A percentile compares a stretch with the other conserved stretches of the same genome.
Evolutionary conservation across 805 yeast genomes (phyloP).

Genomic region (Spathaspora arborariae): DNA sequence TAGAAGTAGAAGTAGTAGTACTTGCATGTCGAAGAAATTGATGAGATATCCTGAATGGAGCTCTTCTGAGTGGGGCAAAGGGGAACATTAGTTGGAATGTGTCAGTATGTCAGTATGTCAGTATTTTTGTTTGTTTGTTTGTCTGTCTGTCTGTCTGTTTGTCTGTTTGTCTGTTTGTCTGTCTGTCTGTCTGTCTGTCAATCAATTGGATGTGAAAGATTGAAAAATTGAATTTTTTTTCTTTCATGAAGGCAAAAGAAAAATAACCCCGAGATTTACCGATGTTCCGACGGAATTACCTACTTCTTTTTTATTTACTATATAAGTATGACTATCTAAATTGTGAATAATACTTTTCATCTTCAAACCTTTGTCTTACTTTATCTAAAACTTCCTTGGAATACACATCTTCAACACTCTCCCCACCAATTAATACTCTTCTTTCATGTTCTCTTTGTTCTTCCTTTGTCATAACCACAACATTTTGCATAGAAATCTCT

Average conservation of each 20-base stretch:
- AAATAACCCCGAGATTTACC: too few relatives aligned
- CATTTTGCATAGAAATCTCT: constrained; percentile 68
- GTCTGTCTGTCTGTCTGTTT: background rate
- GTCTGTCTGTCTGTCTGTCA: too few relatives aligned
- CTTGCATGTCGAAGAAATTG: constrained; percentile 1
- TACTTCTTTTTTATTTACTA: too few relatives aligned
- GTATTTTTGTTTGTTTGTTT: background rate
- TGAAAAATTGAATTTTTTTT: too few relatives aligned
- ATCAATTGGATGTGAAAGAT: too few relatives aligned
- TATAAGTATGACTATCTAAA: too few relatives aligned
- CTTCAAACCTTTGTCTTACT: constrained; percentile 62
- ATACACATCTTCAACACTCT: constrained; percentile 60
- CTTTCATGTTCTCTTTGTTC: constrained; percentile 82
- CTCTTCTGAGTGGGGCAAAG: background rate
- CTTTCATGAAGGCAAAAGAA: too few relatives aligned
- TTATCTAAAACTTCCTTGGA: constrained; percentile 50
- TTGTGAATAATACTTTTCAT: constrained; percentile 69
- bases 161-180: too few relatives aligned
- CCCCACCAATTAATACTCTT: constrained; percentile 67
- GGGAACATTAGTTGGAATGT: background rate
- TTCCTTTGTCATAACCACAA: constrained; percentile 83
- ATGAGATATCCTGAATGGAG: constrained; percentile 1
- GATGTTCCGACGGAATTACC: too few relatives aligned
- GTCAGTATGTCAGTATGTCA: background rate
- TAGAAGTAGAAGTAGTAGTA: constrained; percentile 9